Evolutionary conservation across 2,329 filamentous ascomycete genomes (phyloP).

Genomic region (Neophaeococcomyces aloes): DNA sequence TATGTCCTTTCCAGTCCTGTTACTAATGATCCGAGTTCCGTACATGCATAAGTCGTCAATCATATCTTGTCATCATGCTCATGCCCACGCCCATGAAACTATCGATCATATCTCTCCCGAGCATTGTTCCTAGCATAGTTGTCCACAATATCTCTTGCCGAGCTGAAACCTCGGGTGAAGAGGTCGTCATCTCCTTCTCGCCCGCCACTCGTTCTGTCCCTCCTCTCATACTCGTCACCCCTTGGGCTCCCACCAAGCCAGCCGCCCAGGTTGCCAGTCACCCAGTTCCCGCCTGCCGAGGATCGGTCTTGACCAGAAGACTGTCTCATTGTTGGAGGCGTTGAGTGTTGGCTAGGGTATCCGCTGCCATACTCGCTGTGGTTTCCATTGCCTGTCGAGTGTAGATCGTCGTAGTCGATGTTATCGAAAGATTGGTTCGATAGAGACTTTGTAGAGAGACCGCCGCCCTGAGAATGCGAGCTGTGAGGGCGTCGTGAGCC

Average conservation of each 20-base stretch:
- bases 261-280: conserved; percentile 13
- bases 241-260: conserved; percentile 16
- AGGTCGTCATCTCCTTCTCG: conserved; percentile 6
- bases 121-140: conserved; percentile 5
- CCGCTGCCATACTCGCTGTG: conserved; percentile 34
- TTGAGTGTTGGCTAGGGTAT: conserved; percentile 10
- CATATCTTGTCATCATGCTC: too few species aligned
- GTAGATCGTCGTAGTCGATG: conserved; percentile 61
- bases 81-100: too few species aligned
- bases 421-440: conserved; percentile 86
- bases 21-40: too few species aligned
- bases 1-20: too few species aligned
- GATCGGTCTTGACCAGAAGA: conserved; percentile 9
- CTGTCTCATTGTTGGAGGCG: conserved; percentile 5
- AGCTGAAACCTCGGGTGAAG: conserved; percentile 11
- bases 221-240: background rate
- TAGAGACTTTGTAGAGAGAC: conserved; percentile 50
- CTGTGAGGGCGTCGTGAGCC: conserved; percentile 9
- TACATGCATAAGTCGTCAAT: too few species aligned
- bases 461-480: conserved; percentile 15
- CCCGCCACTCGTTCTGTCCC: background rate
- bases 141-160: conserved; percentile 20
- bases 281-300: conserved; percentile 19
- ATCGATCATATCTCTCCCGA: too few species aligned
- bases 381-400: background rate